phyloP scores from a whole-genome alignment of 768 basidiomycete genomes.

The Coprinellus aureogranulatus region DNA sequence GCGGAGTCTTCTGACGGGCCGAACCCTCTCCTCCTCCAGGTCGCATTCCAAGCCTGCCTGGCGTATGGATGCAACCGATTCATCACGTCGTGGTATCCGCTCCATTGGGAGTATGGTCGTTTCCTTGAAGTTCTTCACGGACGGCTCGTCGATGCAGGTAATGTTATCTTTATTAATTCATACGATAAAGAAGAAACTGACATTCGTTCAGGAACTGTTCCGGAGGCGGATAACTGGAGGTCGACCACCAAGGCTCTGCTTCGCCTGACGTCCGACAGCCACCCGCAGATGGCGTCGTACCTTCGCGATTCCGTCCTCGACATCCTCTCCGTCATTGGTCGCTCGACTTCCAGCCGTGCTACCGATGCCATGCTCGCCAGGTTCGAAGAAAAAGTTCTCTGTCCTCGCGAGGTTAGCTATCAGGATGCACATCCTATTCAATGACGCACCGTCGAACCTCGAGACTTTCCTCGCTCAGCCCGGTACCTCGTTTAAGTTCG shows the following conservation, averaged over 20 bases:
- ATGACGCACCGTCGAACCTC: slow-evolving; percentile 21
- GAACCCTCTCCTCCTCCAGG: slow-evolving; percentile 35
- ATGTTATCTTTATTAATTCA: slow-evolving; percentile 8
- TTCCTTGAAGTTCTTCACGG: slow-evolving; percentile 36
- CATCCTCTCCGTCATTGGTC: slow-evolving; percentile 9
- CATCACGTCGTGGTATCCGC: slow-evolving; percentile 42
- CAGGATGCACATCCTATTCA: slow-evolving; percentile 29
- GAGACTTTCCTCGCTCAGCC: slow-evolving; percentile 25
- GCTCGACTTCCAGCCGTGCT: background rate
- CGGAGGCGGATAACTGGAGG: slow-evolving; percentile 23
- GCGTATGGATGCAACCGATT: slow-evolving; percentile 36
- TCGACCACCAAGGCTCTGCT: slow-evolving; percentile 20
- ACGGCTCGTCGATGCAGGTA: slow-evolving; percentile 36
- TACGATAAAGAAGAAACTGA: background rate
- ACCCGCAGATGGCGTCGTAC: slow-evolving; percentile 11
- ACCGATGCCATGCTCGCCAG: slow-evolving; percentile 11
- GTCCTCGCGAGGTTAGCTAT: slow-evolving; percentile 29
- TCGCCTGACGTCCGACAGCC: slow-evolving; percentile 10
- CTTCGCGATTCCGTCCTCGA: slow-evolving; percentile 2
- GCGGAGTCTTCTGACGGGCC: slow-evolving; percentile 20
- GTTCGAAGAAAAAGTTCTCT: slow-evolving; percentile 13
- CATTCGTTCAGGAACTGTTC: slow-evolving; percentile 12
- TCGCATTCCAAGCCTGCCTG: slow-evolving; percentile 41
- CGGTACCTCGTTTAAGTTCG: slow-evolving; percentile 24
- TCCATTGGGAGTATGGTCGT: slow-evolving; percentile 40